phyloP scores from a whole-genome alignment of 139 green algal species.

The Picochlorum sp. region DNA sequence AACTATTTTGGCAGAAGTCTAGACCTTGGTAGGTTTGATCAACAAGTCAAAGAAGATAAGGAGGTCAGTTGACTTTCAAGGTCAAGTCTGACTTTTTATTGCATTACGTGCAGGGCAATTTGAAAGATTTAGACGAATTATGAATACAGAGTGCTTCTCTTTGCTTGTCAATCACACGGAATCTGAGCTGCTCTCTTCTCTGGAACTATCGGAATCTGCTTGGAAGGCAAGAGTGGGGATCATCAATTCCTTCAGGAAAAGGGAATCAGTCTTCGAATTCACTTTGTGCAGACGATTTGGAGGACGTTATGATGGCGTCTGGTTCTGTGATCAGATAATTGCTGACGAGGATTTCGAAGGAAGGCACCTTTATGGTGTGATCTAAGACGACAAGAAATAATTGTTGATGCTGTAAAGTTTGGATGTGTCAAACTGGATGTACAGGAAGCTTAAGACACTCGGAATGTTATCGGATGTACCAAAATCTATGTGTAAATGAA shows the following conservation, averaged over 20 bases:
- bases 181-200: not conserved
- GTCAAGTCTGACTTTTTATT: not conserved
- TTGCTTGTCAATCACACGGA: slow-evolving; percentile 9
- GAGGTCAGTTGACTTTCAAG: not conserved
- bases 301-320: slow-evolving; percentile 17
- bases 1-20: slow-evolving; percentile 18
- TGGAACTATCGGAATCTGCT: slow-evolving; percentile 9
- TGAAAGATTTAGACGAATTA: slow-evolving; percentile 23
- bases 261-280: slow-evolving; percentile 10
- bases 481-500: no score
- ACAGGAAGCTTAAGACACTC: no score
- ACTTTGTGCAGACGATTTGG: slow-evolving; percentile 12
- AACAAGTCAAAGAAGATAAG: not conserved
- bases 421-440: no score
- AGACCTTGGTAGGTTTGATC: slow-evolving; percentile 18
- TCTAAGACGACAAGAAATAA: no score
- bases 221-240: slow-evolving; percentile 19
- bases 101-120: no score
- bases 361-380: slow-evolving; percentile 3
- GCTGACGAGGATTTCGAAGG: not conserved
- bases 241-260: not conserved
- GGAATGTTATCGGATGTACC: no score
- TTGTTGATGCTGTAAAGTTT: no score
- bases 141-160: slow-evolving; percentile 18
- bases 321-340: slow-evolving; percentile 1